These are phyloP conservation scores for Ambrosiella cleistominuta DNA, from an alignment of 2,329 filamentous ascomycete genomes.

Conservation along the genomic window DNA sequence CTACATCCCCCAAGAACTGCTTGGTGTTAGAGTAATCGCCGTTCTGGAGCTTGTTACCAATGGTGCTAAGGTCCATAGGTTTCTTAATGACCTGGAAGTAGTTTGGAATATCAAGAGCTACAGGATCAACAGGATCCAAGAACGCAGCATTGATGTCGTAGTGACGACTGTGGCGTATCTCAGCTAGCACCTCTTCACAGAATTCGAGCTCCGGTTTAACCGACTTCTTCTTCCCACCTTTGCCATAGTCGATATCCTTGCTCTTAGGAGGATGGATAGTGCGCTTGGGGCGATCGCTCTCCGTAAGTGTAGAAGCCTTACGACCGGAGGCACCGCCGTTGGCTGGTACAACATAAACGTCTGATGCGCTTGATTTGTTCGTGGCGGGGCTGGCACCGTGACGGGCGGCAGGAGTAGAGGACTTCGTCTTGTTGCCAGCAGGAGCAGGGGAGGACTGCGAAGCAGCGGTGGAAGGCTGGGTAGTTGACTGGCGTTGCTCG, in stretches of 20 bases:
- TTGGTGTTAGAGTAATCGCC: conserved; percentile 68
- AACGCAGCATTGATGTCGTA: conserved; percentile 54
- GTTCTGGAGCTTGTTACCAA: conserved; percentile 55
- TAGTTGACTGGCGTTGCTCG: conserved; percentile 25
- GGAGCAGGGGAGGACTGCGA: conserved; percentile 4
- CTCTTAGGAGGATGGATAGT: conserved; percentile 83
- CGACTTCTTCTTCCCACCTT: conserved; percentile 70
- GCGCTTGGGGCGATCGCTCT: conserved; percentile 70
- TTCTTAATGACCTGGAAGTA: conserved; percentile 92
- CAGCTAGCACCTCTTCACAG: conserved; percentile 62
- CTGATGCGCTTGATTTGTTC: conserved; percentile 26
- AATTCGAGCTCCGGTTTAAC: conserved; percentile 78
- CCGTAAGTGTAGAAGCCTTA: conserved; percentile 62
- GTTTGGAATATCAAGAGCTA: conserved; percentile 79
- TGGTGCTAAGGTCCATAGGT: conserved; percentile 86
- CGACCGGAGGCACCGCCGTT: conserved; percentile 69
- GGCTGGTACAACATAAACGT: conserved; percentile 55
- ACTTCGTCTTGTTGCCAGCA: conserved; percentile 22
- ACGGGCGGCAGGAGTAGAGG: conserved; percentile 13
- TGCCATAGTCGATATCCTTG: conserved; percentile 77
- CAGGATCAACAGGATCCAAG: conserved; percentile 71
- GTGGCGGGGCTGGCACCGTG: conserved; percentile 27
- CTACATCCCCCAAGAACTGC: conserved; percentile 71
- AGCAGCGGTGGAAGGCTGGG: conserved; percentile 14
- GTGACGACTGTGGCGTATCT: conserved; percentile 61